Base-by-base conservation (phyloP, 805 yeast species). In the Starmerella cellae region DNA sequence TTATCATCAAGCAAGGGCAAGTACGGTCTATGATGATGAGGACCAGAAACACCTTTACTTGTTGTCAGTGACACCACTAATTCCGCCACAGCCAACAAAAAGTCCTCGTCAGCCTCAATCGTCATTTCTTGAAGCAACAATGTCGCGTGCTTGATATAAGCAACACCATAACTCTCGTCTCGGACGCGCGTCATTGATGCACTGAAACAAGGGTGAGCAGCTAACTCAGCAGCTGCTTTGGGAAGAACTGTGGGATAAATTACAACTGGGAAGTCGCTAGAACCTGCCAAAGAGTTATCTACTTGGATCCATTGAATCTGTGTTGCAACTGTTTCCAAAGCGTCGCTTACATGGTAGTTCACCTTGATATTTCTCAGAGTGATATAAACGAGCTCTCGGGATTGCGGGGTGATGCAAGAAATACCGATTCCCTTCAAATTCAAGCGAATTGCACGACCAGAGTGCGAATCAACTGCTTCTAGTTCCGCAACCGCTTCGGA, bases 221-320 rank as follows among this genome's bases (percentile, higher is more conserved):
- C 79, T 74, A 85, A 74, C 54, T 88, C 97, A 49, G 74, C 73
- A 3, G 79, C 74, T 0, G 83, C 77, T 54, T 83, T 82, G 2
- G 95, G 94, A 37, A 91, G 73, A 9, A 83, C 85, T 2, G 85
- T 79, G 3, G 99, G 99, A 57, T 83, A 93, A 9, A 91, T 50
- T 11, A 91, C 67, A 42, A 87, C 88, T 2, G 96, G 96, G 62
- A 72, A 91, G 26, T 49, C 51, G 1, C 79, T 72, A 11, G 94
- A 82, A 3, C 95, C 94, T 54, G 77, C 83, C 37, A 88, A 62
- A 57, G 85, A 95, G 55, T 91, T 88, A 59, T 91, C 98, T 37
- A 88, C 69, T 60, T 91, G 99, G 26, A 91, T 65, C 98, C 98
- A 93, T 56, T 88, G 87, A 53, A 87, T 61, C 56, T 84, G 85